Base-by-base conservation (phyloP, 2,329 filamentous ascomycete genomes). In the Xylaria sp. region DNA sequence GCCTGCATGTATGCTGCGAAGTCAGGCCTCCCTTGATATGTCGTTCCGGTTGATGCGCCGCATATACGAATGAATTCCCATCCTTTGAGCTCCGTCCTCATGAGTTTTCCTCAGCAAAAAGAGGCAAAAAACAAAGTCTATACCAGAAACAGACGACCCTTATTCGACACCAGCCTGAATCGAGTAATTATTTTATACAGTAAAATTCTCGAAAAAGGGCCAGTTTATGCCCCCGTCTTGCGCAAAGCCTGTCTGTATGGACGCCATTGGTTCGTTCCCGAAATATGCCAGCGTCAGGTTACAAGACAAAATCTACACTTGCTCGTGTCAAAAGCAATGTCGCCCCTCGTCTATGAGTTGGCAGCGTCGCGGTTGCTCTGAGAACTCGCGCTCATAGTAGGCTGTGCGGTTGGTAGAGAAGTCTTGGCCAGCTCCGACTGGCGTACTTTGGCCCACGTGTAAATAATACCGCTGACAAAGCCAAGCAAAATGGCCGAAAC, bases 401-500 rank as follows among this genome's bases (percentile, higher is more conserved):
- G 80, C 70, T 90, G 83, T 21, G 84, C 85, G 2, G 90, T 92
- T 38, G 93, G 86, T 54, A 90, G 79, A 19, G 85, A 81, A 71
- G 85, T 87, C 78, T 89, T 89, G 41, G 83, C 82, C 71, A 86
- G 82, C 68, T 83, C 84, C 59, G 86, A 87, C 78, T 96, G 91
- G 77, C 90, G 89, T 67, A 97, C 83, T 83, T 96, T 96, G 67
- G 92, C 89, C 72, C 93, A 85, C 3, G 95, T 85, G 71, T 97
- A 99, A 21, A 99, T 91, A 57, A 98, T 86, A 68, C 95, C 95
- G 71, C 91, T 95, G 70, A 98, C 79, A 77, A 97, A 98, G 35
- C 94, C 95, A 61, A 99, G 85, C 63, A 88, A 83, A 72, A 99
- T 98, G 70, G 95, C 95, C 21, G 92, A 92, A 10, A 97, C 91